phyloP scores from a whole-genome alignment of 148 eudicot species.

The Camellia japonica region DNA sequence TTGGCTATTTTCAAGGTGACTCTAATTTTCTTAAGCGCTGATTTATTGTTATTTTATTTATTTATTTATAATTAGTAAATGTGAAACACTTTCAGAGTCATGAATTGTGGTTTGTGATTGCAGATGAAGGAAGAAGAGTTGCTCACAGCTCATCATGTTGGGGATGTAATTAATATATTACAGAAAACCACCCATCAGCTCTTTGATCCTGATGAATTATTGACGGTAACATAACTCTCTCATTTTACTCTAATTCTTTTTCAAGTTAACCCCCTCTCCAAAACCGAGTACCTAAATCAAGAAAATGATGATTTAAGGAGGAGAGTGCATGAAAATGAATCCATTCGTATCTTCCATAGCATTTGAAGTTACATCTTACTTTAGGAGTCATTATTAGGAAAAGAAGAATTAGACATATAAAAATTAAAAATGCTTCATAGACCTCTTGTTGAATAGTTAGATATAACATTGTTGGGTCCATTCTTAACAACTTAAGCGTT shows the following conservation, averaged over 20 bases:
- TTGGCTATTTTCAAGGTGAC: slow-evolving; percentile 84
- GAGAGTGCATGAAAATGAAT: neutral
- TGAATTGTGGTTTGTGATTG: slow-evolving; percentile 23
- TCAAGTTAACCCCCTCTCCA: neutral
- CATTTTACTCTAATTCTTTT: neutral
- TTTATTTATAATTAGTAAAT: neutral
- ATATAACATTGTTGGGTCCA: no score
- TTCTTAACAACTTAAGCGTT: no score
- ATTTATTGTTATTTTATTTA: neutral
- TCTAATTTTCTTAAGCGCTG: neutral
- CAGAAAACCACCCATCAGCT: slow-evolving; percentile 80
- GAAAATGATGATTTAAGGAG: neutral
- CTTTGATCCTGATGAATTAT: slow-evolving; percentile 85
- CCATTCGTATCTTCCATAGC: neutral
- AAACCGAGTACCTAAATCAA: neutral
- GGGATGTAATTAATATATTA: slow-evolving; percentile 72
- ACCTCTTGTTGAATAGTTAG: neutral
- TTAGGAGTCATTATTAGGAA: neutral
- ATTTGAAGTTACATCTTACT: neutral
- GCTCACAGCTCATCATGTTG: slow-evolving; percentile 62
- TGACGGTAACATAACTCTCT: slow-evolving; percentile 48
- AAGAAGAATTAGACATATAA: neutral
- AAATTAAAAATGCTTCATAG: neutral
- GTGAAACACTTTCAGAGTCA: slow-evolving; percentile 2
- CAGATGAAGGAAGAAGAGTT: slow-evolving; percentile 95